Conservation (phyloP, 352 stramenopile species). For the Phytophthora nicotianae region DNA sequence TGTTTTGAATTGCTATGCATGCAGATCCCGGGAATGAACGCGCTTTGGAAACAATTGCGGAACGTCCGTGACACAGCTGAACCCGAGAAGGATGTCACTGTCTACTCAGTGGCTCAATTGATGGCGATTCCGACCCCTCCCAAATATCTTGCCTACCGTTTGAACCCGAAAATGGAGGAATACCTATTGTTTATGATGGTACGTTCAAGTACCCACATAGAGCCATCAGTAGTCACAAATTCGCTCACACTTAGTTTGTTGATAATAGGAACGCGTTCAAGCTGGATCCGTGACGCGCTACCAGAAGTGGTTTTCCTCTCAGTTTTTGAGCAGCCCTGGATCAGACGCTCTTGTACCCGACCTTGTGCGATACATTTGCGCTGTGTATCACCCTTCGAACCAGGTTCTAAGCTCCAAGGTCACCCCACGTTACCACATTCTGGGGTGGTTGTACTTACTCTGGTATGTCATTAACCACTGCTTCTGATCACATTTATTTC, state of each 20-base stretch:
- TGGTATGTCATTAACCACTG: slow-evolving; percentile 48
- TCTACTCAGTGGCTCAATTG: slow-evolving; percentile 72
- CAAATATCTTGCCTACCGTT: slow-evolving; percentile 78
- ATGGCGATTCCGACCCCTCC: slow-evolving; percentile 76
- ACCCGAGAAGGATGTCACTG: slow-evolving; percentile 51
- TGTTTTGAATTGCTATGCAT: slow-evolving; percentile 12
- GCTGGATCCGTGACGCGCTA: slow-evolving; percentile 78
- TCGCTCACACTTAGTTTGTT: neutral
- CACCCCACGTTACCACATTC: slow-evolving; percentile 85
- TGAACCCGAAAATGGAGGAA: slow-evolving; percentile 89
- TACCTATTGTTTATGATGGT: slow-evolving; percentile 89
- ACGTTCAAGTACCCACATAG: slow-evolving; percentile 12
- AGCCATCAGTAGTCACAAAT: neutral
- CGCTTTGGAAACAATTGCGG: slow-evolving; percentile 81
- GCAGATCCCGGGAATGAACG: slow-evolving; percentile 79
- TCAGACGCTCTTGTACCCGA: slow-evolving; percentile 81
- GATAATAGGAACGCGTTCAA: slow-evolving; percentile 73
- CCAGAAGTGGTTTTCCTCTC: slow-evolving; percentile 87
- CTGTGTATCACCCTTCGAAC: slow-evolving; percentile 84
- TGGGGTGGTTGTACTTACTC: slow-evolving; percentile 86
- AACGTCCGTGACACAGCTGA: slow-evolving; percentile 57
- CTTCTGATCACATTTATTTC: neutral
- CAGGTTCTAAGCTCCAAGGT: slow-evolving; percentile 84
- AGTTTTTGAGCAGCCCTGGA: slow-evolving; percentile 71
- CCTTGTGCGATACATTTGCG: slow-evolving; percentile 84